Percentiles rank a stretch among this genome's conserved stretches.
phyloP scores from a whole-genome alignment of 1,284 basidiomycete genomes.

The Moesziomyces globuligerus region DNA sequence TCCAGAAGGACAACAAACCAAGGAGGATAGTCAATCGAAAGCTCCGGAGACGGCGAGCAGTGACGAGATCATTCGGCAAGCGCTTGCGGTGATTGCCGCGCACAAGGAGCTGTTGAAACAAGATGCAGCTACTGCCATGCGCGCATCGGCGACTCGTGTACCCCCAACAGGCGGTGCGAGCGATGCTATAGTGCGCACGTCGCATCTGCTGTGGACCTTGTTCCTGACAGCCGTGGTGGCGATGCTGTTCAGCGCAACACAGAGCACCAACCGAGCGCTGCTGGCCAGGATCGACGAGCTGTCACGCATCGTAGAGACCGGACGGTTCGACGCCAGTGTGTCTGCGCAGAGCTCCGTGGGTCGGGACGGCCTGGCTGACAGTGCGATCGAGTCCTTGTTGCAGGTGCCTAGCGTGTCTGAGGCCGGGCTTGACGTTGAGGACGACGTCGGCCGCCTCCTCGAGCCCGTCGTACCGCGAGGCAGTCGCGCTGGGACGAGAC shows the following conservation, averaged over 20 bases:
- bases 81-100: slow-evolving; percentile 32
- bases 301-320: slow-evolving; percentile 19
- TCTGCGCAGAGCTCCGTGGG: too few species aligned
- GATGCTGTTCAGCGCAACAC: slow-evolving; percentile 34
- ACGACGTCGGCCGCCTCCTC: too few species aligned
- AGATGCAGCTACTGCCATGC: neutral
- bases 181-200: slow-evolving; percentile 9
- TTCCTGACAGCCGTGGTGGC: slow-evolving; percentile 24
- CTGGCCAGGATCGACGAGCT: slow-evolving; percentile 29
- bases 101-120: slow-evolving; percentile 15
- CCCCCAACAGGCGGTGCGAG: neutral
- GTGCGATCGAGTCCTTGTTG: too few species aligned
- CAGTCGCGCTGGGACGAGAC: too few species aligned
- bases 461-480: too few species aligned
- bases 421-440: too few species aligned
- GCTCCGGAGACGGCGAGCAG: slow-evolving; percentile 21
- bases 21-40: slow-evolving; percentile 17
- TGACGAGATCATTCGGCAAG: slow-evolving; percentile 20
- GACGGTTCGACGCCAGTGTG: neutral
- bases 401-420: too few species aligned
- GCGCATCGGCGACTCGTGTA: neutral
- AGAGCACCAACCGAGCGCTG: slow-evolving; percentile 19
- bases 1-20: neutral
- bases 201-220: slow-evolving; percentile 37
- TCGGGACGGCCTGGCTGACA: too few species aligned